Conservation (phyloP, 768 basidiomycete genomes). For the Phlebiopsis flavidoalba region DNA sequence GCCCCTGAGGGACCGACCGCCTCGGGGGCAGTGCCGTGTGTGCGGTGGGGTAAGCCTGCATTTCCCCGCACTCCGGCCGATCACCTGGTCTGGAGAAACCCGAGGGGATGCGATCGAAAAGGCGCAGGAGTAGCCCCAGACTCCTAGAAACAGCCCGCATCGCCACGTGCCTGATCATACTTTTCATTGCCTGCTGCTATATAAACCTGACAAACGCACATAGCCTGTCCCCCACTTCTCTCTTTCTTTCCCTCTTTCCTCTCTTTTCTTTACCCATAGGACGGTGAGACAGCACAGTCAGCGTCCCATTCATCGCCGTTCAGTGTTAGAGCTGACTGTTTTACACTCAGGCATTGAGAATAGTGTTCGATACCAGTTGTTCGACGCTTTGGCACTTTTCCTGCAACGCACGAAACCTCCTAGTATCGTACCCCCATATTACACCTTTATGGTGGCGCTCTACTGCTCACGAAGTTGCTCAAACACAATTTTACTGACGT, state of each 20-base stretch:
- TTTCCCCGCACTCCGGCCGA: constrained; percentile 13
- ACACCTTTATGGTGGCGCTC: constrained; percentile 21
- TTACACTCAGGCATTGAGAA: constrained; percentile 30
- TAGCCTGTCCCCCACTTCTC: constrained; percentile 31
- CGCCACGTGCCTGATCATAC: constrained; percentile 19
- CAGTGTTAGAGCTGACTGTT: constrained; percentile 10
- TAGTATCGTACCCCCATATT: constrained; percentile 13
- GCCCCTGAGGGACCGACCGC: not conserved
- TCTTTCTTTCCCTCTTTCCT: constrained; percentile 23
- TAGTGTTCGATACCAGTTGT: constrained; percentile 70
- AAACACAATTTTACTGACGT: not conserved
- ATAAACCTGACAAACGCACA: constrained; percentile 15
- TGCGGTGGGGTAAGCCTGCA: constrained; percentile 19
- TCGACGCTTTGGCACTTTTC: constrained; percentile 37
- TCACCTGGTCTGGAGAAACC: constrained; percentile 1
- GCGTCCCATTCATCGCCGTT: not conserved
- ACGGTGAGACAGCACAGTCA: constrained; percentile 19
- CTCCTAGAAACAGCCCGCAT: not conserved
- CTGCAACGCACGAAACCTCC: constrained; percentile 21
- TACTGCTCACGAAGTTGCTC: not conserved
- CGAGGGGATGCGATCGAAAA: constrained; percentile 7
- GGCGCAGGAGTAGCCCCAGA: constrained; percentile 2
- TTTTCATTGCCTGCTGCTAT: constrained; percentile 22
- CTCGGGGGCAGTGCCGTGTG: constrained; percentile 5
- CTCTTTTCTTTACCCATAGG: constrained; percentile 27